A percentile compares a stretch with the other conserved stretches of the same genome.
Evolutionary conservation across 1,284 basidiomycete genomes (phyloP).

Genomic region (Cystobasidium sp.): DNA sequence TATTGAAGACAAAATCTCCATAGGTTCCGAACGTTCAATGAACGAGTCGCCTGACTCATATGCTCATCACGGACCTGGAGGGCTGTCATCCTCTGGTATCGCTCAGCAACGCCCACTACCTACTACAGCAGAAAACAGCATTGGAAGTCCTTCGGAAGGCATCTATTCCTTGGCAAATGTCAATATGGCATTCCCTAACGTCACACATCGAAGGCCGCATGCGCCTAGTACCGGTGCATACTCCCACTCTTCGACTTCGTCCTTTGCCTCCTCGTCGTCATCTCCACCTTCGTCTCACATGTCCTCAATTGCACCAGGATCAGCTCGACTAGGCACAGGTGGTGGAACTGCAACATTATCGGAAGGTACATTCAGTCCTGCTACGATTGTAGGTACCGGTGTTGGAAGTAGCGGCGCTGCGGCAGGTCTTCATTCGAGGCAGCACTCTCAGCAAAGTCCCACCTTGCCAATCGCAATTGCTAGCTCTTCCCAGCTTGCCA

Average conservation of each 20-base stretch:
- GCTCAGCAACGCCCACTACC: conserved; percentile 10
- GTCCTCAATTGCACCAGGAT: conserved; percentile 16
- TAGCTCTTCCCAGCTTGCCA: not conserved
- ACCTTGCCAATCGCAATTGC: conserved; percentile 10
- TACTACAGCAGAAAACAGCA: not conserved
- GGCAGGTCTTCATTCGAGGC: not conserved
- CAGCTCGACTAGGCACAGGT: conserved; percentile 1
- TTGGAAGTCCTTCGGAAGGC: not conserved
- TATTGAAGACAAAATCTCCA: not conserved
- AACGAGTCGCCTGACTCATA: not conserved
- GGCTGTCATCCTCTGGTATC: conserved; percentile 5
- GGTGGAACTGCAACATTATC: not conserved
- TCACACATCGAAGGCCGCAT: not conserved
- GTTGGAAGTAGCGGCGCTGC: not conserved
- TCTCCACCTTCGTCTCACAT: conserved; percentile 15
- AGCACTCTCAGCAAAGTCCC: conserved; percentile 7
- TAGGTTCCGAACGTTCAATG: not conserved
- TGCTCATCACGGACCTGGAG: not conserved
- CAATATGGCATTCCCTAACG: not conserved
- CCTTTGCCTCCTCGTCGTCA: conserved; percentile 14
- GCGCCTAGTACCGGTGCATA: conserved; percentile 15
- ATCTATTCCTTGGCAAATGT: not conserved
- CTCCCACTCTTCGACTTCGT: conserved; percentile 10
- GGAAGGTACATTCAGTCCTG: conserved; percentile 6
- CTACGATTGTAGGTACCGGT: conserved; percentile 7